Base-by-base conservation (phyloP, 495 filamentous ascomycete genomes). In the Penicillium salamii region DNA sequence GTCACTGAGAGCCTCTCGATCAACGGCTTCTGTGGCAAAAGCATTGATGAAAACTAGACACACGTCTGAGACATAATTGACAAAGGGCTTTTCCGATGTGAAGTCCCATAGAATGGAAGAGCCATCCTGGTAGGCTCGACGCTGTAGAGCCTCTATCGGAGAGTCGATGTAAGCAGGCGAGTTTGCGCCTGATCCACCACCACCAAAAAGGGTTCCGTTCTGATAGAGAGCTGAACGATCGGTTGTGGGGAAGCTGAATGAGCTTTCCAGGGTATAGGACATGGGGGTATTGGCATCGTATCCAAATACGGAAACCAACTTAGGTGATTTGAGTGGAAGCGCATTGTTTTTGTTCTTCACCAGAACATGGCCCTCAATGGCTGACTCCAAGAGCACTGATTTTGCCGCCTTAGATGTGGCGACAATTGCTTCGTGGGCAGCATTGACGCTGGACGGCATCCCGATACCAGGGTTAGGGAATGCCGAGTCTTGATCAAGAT, bases 401-500 rank as follows among this genome's bases (percentile, higher is more conserved):
- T 52, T 81, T 71, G 28, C 36, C 74, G 81, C 42, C 84, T 86
- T 42, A 24, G 70, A 54, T 62, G 55, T 50, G 38, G 77, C 82
- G 42, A 84, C 67, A 11, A 62, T 57, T 5, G 85, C 77, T 8
- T 88, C 74, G 46, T 91, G 88, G 24, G 90, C 85, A 34, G 82
- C 76, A 3, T 75, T 85, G 77, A 80, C 79, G 42, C 80, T 78
- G 15, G 76, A 74, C 7, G 80, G 88, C 46, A 85, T 77, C 42
- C 81, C 76, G 17, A 86, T 71, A 37, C 89, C 87, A 9, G 69
- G 60, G 0, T 65, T 46, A 7, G 78, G 76, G 52, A 71, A 79
- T 3, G 40, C 64, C 3, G 85, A 78, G 54, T 91, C 86, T 63
- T 93, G 89, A 4, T 84, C 82, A 17, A 91, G 66, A 58, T 90